Percentiles rank a stretch among this genome's conserved stretches.
phyloP scores from a whole-genome alignment of 768 basidiomycete species.

The Pholiota molesta region DNA sequence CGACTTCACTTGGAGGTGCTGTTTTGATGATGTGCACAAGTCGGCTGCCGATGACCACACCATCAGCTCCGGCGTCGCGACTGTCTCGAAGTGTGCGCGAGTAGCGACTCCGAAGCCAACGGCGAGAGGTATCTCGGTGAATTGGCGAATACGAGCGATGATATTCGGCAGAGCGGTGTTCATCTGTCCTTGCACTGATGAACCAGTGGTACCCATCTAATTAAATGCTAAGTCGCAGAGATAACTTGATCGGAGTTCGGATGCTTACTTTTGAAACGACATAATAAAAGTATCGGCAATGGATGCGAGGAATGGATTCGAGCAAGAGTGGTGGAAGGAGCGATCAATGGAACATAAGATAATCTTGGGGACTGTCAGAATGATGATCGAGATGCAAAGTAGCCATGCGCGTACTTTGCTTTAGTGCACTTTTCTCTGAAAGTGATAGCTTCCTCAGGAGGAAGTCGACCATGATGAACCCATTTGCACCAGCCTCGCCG shows the following conservation, averaged over 20 bases:
- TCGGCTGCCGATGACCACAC: conserved; percentile 90
- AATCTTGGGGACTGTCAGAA: conserved; percentile 50
- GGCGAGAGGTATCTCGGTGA: conserved; percentile 81
- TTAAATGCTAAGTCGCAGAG: conserved; percentile 13
- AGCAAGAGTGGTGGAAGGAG: conserved; percentile 86
- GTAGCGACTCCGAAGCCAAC: conserved; percentile 98
- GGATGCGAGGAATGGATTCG: conserved; percentile 87
- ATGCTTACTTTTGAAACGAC: conserved; percentile 87
- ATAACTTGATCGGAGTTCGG: background rate
- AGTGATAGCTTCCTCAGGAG: conserved; percentile 91
- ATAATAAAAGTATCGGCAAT: conserved; percentile 99
- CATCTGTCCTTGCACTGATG: conserved; percentile 71
- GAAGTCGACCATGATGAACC: conserved; percentile 98
- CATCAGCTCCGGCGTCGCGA: conserved; percentile 92
- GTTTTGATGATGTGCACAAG: conserved; percentile 81
- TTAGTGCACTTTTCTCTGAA: conserved; percentile 89
- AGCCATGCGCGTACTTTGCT: conserved; percentile 60
- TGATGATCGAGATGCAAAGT: background rate
- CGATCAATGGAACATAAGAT: conserved; percentile 94
- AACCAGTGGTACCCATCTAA: conserved; percentile 97
- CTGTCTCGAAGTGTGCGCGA: conserved; percentile 83
- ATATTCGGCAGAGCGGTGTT: conserved; percentile 83
- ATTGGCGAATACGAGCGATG: conserved; percentile 78
- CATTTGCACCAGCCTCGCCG: conserved; percentile 91
- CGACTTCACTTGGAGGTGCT: conserved; percentile 49